Evolutionary conservation across 202 grass and related monocot species (phyloP).

Genomic region (Bolboschoenoplectus hybrid): DNA sequence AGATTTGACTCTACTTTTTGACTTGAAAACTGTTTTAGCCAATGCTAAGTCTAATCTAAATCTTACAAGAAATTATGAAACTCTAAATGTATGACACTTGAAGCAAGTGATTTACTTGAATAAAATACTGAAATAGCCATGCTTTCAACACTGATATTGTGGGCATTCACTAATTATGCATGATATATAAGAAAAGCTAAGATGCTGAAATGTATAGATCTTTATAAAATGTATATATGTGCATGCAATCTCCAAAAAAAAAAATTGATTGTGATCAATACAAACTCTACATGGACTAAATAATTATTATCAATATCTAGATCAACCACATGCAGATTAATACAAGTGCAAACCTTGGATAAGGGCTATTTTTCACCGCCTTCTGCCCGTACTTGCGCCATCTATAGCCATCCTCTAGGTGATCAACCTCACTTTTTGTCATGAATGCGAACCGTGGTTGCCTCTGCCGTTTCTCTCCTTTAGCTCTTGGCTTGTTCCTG

Average conservation of each 20-base stretch:
- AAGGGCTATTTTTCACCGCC: slow-evolving; percentile 93
- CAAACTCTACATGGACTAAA: not conserved
- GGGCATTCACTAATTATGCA: not conserved
- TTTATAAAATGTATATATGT: not conserved
- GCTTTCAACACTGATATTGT: not conserved
- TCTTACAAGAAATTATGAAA: not conserved
- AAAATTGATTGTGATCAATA: not conserved
- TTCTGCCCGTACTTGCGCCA: slow-evolving; percentile 98
- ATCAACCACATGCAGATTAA: not conserved
- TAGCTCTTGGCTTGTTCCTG: slow-evolving; percentile 43
- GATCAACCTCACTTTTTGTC: slow-evolving; percentile 94
- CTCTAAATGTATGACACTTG: not conserved
- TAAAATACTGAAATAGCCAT: not conserved
- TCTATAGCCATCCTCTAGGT: slow-evolving; percentile 88
- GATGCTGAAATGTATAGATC: not conserved
- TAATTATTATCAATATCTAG: not conserved
- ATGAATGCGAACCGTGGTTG: slow-evolving; percentile 82
- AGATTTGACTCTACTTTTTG: slow-evolving; percentile 2
- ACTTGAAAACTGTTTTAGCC: not conserved
- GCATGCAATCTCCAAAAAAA: not conserved
- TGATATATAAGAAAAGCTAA: not conserved
- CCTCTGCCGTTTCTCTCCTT: slow-evolving; percentile 80
- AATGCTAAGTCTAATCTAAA: not conserved
- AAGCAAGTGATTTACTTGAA: not conserved
- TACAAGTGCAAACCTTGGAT: slow-evolving; percentile 57